These are phyloP conservation scores for Xerocomellus dryophilus DNA, from an alignment of 768 basidiomycete genomes.

Conservation along the genomic window DNA sequence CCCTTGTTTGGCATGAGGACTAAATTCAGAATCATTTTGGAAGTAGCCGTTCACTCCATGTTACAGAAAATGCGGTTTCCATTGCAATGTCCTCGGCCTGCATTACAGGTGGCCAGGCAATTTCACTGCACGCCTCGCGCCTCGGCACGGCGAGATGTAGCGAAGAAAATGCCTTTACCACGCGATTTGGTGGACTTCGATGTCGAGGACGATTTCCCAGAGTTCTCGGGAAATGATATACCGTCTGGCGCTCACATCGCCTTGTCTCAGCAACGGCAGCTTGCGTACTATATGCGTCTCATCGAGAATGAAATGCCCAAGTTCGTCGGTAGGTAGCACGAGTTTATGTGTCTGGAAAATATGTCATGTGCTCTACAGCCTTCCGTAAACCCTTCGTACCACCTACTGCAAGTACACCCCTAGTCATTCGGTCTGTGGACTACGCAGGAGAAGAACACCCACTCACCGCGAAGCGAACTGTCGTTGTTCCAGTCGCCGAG, in stretches of 20 bases:
- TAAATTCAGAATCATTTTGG: background rate
- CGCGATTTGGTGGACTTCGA: constrained; percentile 35
- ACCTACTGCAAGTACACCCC: constrained; percentile 53
- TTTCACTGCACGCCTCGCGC: constrained; percentile 26
- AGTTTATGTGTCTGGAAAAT: constrained; percentile 6
- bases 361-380: constrained; percentile 41
- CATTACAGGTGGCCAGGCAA: constrained; percentile 13
- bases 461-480: constrained; percentile 61
- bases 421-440: constrained; percentile 71
- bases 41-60: background rate
- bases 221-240: constrained; percentile 51
- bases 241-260: constrained; percentile 69
- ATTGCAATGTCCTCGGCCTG: constrained; percentile 16
- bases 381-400: constrained; percentile 79
- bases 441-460: constrained; percentile 80
- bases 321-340: constrained; percentile 63
- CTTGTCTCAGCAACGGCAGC: constrained; percentile 69
- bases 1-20: constrained; percentile 21
- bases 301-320: constrained; percentile 89
- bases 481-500: constrained; percentile 71
- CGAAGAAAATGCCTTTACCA: constrained; percentile 36
- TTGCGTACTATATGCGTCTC: constrained; percentile 74
- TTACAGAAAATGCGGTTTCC: constrained; percentile 24
- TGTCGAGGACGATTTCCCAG: constrained; percentile 36
- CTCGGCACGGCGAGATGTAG: constrained; percentile 15